Percentiles rank a stretch among this genome's conserved stretches.
phyloP scores from a whole-genome alignment of 441 rosid species.

The Euphorbia neoarborescens region DNA sequence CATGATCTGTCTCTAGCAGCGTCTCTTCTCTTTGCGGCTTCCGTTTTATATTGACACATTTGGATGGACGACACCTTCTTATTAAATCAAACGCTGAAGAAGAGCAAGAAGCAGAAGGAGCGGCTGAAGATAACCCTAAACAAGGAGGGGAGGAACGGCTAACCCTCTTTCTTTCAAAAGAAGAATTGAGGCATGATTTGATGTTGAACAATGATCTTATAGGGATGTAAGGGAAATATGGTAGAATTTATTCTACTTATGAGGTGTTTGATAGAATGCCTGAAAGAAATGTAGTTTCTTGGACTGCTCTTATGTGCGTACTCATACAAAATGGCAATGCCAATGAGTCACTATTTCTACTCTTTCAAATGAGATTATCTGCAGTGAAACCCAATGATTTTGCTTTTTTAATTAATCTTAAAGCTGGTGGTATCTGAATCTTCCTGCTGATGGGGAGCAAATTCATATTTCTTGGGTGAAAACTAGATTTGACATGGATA shows the following conservation, averaged over 20 bases:
- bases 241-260: conserved; percentile 35
- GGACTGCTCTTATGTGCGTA: conserved; percentile 81
- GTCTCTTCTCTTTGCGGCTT: conserved; percentile 75
- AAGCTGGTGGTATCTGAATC: conserved; percentile 52
- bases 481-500: conserved; percentile 39
- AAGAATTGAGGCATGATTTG: conserved; percentile 41
- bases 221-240: conserved; percentile 63
- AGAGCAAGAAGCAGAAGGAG: no score
- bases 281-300: conserved; percentile 77
- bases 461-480: conserved; percentile 52
- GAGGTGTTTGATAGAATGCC: conserved; percentile 70
- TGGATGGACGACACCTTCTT: conserved; percentile 69
- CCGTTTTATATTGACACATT: conserved; percentile 53
- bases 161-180: no score
- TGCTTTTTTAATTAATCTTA: conserved; percentile 57
- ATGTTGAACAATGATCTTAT: conserved; percentile 54
- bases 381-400: conserved; percentile 62
- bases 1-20: conserved; percentile 56
- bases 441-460: conserved; percentile 42
- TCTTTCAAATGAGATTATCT: conserved; percentile 37
- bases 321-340: conserved; percentile 41
- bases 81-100: conserved; percentile 67
- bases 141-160: no score
- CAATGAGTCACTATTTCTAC: conserved; percentile 31
- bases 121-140: no score